Base-by-base conservation (phyloP, 2,329 filamentous ascomycete genomes). In the Hawksworthiomyces lignivorus region DNA sequence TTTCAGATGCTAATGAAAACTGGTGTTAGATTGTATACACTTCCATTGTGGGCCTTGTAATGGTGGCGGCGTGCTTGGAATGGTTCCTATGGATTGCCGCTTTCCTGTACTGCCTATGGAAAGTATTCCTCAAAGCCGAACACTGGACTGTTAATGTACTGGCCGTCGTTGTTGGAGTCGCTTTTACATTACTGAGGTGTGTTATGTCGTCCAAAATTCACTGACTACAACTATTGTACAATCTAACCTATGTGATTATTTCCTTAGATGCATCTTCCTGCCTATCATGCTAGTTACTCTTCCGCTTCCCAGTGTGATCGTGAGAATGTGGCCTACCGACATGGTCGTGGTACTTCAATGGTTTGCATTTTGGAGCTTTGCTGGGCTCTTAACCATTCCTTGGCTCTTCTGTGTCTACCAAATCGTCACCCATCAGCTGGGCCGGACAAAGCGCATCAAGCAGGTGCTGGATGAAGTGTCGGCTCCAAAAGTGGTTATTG, bases 51-150 rank as follows among this genome's bases (percentile, higher is more conserved):
- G 86, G 86, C 15, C 62, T 82, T 7, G 70, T 96, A 37, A 87
- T 96, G 80, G 55, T 92, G 19, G 85, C 84, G 45, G 90, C 90
- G 3, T 71, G 88, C 22, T 69, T 97, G 8, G 90, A 97, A 65
- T 97, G 92, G 88, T 80, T 95, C 47, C 75, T 97, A 12, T 96
- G 89, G 87, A 73, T 97, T 30, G 80, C 84, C n/a, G 88, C 90
- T 4, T 97, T 97, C 58, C 59, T 92, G 48, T 97, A 96, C 63
- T 97, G 90, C 58, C 69, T 96, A 2, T 67, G 80, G 56, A 95
- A 96, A 60, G 88, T 90, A 22, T 95, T 84, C 55, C 70, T 78
- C 50, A 97, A 97, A 61, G 88, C 90, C 17, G 87, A 94, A 54
- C 84, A 87, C 57, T 88, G 84, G 79, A 87, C 83, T 32, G 84